Evolutionary conservation across 768 basidiomycete species (phyloP).

Genomic region (Tephrocybe sp.): DNA sequence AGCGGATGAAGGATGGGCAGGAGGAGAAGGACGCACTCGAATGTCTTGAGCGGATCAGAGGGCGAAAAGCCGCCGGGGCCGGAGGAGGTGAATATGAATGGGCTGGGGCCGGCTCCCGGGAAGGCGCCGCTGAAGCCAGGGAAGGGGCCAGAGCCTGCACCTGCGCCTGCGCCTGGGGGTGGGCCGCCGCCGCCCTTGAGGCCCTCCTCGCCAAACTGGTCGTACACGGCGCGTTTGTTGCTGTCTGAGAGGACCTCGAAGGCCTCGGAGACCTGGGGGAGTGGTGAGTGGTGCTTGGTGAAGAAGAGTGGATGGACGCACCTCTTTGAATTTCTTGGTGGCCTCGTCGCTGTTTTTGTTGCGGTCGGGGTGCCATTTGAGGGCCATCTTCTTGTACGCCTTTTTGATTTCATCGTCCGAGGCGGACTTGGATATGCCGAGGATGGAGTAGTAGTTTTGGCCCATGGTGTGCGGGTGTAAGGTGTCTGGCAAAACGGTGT

Average conservation of each 20-base stretch:
- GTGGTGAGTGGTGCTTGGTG: not conserved
- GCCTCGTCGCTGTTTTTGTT: constrained; percentile 86
- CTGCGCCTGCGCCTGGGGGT: constrained; percentile 51
- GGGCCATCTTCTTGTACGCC: constrained; percentile 94
- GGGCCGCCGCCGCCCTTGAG: constrained; percentile 72
- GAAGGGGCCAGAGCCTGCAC: constrained; percentile 39
- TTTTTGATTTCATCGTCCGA: constrained; percentile 87
- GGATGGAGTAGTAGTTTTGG: constrained; percentile 83
- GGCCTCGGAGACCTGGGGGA: constrained; percentile 82
- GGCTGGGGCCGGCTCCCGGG: constrained; percentile 35
- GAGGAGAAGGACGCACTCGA: constrained; percentile 60
- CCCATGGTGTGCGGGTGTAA: constrained; percentile 52
- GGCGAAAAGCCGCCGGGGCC: constrained; percentile 71
- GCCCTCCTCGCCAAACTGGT: constrained; percentile 95
- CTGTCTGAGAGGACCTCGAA: constrained; percentile 93
- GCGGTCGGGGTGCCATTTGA: constrained; percentile 96
- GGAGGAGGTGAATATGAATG: constrained; percentile 56
- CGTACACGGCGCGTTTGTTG: constrained; percentile 82
- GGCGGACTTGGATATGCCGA: constrained; percentile 75
- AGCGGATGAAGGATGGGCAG: not conserved
- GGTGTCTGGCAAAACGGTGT: constrained; percentile 4
- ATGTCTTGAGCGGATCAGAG: constrained; percentile 83
- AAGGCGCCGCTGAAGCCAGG: constrained; percentile 39
- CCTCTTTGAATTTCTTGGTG: constrained; percentile 90
- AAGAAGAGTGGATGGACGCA: constrained; percentile 23